Base-by-base conservation (phyloP, 73 alveolate genomes). In the Paraurostyla sp. region DNA sequence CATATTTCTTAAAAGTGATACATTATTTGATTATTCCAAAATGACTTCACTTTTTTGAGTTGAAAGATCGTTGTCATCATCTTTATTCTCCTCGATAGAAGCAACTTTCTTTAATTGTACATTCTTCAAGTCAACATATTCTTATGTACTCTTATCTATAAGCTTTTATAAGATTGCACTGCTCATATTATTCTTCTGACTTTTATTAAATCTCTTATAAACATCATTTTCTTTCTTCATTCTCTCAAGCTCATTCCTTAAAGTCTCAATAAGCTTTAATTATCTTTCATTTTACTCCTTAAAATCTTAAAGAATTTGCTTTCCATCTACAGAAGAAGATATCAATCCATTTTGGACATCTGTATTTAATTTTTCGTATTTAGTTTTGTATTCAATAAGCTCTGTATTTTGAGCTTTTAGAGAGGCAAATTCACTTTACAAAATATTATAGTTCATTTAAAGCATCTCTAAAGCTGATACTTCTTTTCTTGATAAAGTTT, bases 141-240 rank as follows among this genome's bases (percentile, higher is more conserved):
- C 89, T 32, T 78, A 7, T 36, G 49, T 27, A 54, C 80, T 52
- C 49, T 54, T 78, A 20, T 78, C 76, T 15, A 78, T 50, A 0
- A 78, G 33, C 49, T 54, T 50, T 18, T 20, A 54, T 9, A 78
- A 27, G 3, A 78, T 32, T 27, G 49, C 71, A 16, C 78, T 32
- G n/a, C 49, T 49, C 3, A 29, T 16, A 36, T 18, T 30, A 4
- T 9, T 35, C 45, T 35, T 40, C 35, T 20, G 7, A 42, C 76
- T 51, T 40, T 78, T 78, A 35, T 49, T 78, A 16, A 78, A 42
- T 52, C 89, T 50, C n/a, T 38, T 50, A 36, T 52, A 78, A 11
- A 78, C 59, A 35, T 78, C 78, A 27, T 51, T 78, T 36, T 78
- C 89, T 52, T 78, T 50, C 78, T 78, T 49, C 7, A 78, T 51